A percentile compares a stretch with the other conserved stretches of the same genome.
Evolutionary conservation across 352 stramenopile species (phyloP).

Genomic region (Phytophthora melonis): DNA sequence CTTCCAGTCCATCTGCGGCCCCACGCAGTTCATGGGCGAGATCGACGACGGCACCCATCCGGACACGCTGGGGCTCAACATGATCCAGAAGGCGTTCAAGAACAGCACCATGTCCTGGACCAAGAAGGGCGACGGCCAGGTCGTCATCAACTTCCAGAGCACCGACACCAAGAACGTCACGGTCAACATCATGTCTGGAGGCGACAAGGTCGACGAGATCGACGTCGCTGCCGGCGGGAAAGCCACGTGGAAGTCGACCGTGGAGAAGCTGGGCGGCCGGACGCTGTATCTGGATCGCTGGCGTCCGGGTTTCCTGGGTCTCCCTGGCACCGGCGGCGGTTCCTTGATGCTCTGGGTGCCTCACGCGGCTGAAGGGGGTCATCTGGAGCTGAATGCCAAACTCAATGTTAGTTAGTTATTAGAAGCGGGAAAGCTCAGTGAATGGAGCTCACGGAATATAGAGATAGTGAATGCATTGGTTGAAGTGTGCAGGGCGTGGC

Average conservation of each 20-base stretch:
- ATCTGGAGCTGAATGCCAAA: slow-evolving; percentile 47
- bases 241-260: slow-evolving; percentile 46
- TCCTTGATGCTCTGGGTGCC: slow-evolving; percentile 38
- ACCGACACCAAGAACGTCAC: slow-evolving; percentile 30
- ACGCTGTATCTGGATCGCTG: slow-evolving; percentile 73
- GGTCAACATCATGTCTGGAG: slow-evolving; percentile 48
- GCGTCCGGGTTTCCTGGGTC: slow-evolving; percentile 52
- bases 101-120: slow-evolving; percentile 51
- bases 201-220: slow-evolving; percentile 55
- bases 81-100: slow-evolving; percentile 50
- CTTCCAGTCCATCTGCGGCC: too few species aligned
- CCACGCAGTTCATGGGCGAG: too few species aligned
- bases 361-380: slow-evolving; percentile 16
- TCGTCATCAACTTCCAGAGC: slow-evolving; percentile 55
- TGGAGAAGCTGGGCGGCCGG: slow-evolving; percentile 51
- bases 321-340: slow-evolving; percentile 65
- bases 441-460: too few species aligned
- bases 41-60: too few species aligned
- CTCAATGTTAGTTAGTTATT: too few species aligned
- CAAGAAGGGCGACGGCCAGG: slow-evolving; percentile 47
- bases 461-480: too few species aligned
- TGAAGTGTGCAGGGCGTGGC: too few species aligned
- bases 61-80: slow-evolving; percentile 50
- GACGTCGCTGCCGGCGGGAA: slow-evolving; percentile 44
- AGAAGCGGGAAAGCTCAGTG: too few species aligned